Conservation (phyloP, 345 rosid species). For the Fremontodendron californicum region DNA sequence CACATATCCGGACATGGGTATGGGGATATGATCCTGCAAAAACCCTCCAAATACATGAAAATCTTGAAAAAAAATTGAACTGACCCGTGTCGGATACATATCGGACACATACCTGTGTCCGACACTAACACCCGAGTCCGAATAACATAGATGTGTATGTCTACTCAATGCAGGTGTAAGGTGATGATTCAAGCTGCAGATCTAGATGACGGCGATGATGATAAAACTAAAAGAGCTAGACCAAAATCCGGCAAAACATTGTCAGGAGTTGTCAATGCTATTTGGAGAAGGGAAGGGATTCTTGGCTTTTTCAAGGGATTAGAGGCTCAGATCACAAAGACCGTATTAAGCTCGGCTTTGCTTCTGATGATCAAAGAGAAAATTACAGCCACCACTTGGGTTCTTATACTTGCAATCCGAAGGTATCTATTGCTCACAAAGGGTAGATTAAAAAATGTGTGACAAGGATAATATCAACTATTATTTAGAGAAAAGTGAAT, state of each 20-base stretch:
- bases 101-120: too few species aligned
- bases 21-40: too few species aligned
- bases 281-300: conserved; percentile 72
- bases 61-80: too few species aligned
- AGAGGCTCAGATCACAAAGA: conserved; percentile 79
- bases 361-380: conserved; percentile 97
- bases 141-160: neutral
- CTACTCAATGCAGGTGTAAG: conserved; percentile 57
- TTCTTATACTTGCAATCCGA: conserved; percentile 61
- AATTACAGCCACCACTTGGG: conserved; percentile 71
- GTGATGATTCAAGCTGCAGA: conserved; percentile 92
- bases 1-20: too few species aligned
- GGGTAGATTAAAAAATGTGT: conserved; percentile 37
- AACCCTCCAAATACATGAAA: too few species aligned
- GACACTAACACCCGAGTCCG: too few species aligned
- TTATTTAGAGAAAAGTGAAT: neutral
- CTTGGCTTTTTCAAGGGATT: conserved; percentile 77
- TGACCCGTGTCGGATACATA: too few species aligned
- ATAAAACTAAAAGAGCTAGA: conserved; percentile 27
- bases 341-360: conserved; percentile 86
- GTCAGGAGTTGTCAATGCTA: conserved; percentile 36
- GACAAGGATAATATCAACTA: neutral
- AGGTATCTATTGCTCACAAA: conserved; percentile 40
- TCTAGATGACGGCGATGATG: conserved; percentile 26
- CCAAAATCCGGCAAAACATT: conserved; percentile 49